Conservation (phyloP, 331 rosid species). For the Acacia concinna region DNA sequence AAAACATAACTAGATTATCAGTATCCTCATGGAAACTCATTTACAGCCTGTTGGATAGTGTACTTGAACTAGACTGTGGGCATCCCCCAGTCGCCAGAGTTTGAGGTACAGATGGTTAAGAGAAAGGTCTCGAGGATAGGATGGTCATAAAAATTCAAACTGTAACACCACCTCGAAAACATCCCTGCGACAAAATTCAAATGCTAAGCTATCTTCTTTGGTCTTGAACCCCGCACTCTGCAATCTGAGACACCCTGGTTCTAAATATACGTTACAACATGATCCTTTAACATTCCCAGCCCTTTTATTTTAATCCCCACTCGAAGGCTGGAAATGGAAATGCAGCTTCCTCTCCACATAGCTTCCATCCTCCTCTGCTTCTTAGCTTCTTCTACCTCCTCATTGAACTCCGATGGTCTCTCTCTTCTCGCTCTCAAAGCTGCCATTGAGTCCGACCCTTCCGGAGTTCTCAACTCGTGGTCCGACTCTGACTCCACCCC, state of each 20-base stretch:
- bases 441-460: slow-evolving; percentile 68
- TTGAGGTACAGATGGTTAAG: too few species aligned
- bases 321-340: slow-evolving; percentile 22
- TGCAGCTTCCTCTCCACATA: slow-evolving; percentile 23
- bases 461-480: slow-evolving; percentile 56
- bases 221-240: neutral
- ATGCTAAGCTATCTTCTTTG: slow-evolving; percentile 19
- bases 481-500: slow-evolving; percentile 62
- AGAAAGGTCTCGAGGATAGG: neutral
- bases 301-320: neutral
- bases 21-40: too few species aligned
- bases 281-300: neutral
- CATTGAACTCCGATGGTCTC: slow-evolving; percentile 74
- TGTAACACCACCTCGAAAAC: slow-evolving; percentile 42
- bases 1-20: too few species aligned
- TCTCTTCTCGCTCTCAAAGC: slow-evolving; percentile 80
- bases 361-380: neutral
- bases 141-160: slow-evolving; percentile 42
- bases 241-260: slow-evolving; percentile 45
- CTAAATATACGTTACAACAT: neutral
- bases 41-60: too few species aligned
- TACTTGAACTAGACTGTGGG: too few species aligned
- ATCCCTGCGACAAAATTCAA: slow-evolving; percentile 29
- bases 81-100: too few species aligned
- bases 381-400: slow-evolving; percentile 9